Evolutionary conservation across 306 rosid genomes (phyloP), one percentile per base, ranked within the genome.

Genomic region (Crataegus laevigata): DNA sequence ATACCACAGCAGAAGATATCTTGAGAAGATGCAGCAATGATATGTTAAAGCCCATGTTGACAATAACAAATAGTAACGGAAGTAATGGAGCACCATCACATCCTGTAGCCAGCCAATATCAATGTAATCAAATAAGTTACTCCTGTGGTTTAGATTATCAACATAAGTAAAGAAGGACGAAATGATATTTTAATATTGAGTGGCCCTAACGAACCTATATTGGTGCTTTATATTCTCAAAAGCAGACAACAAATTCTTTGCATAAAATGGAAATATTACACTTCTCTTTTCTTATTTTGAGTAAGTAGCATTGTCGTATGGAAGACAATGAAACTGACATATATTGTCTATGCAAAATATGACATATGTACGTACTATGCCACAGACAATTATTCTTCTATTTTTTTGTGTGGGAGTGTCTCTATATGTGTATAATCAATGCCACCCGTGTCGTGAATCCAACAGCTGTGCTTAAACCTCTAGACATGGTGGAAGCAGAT

Each of bases 1-100:
- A 91, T 79, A 91, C 88, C 81, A 93, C 96, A 34, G 96, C 98
- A 7, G 98, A 93, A 64, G 97, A 93, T 79, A 93, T 91, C 87
- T 91, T 89, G 61, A 89, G 89, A 74, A 93, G 98, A 81, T 91
- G 93, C 72, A 91, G 91, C 88, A 93, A 76, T 40, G 98, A 85
- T 72, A 93, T 82, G 82, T 91, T 93, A 43, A 30, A 87, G 2
- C 85, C 90, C 87, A 87, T 87, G 82, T 87, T 87, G 78, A 87
- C 90, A 66, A 84, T 57, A 69, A 84, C 43, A 58, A 87, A 87
- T 45, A 84, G 82, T 77, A 87, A 29, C 19, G 88, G 90, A 30
- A 87, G 81, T 38, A 87, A 58, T 9, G 88, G 90, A 36, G 88
- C 90, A 54, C 90, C 90, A 70, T 82, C 88, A 63, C 90, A 87